Evolutionary conservation across 2,329 filamentous ascomycete species (phyloP), one percentile per base, ranked within the genome.

Genomic region (Clarireedia homoeocarpa): DNA sequence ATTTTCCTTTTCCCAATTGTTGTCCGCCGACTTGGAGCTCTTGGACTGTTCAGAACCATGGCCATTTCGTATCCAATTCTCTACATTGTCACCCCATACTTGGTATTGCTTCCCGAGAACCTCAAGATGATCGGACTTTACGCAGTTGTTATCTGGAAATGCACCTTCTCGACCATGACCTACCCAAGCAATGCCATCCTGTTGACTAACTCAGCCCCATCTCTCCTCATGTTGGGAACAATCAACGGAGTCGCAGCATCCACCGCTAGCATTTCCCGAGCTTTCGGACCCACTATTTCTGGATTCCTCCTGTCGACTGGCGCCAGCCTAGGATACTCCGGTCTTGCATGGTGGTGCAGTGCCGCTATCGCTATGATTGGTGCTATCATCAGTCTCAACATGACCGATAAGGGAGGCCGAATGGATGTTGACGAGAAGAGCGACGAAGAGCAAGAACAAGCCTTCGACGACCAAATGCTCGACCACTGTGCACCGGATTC

Each of bases 231-330:
- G 1, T 82, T 97, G 1, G 94, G 94, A 2, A 91, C 88, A 0
- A 87, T 99, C 71, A 97, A 97, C 66, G 94, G 94, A 17, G 86
- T 91, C 12, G 91, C 91, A 0, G 91, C 91, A 30, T 96, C 91
- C 2, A 91, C 89, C 2, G 94, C 94, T 4, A 96, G 91, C 68
- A 75, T 96, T 47, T 91, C 86, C 70, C 83, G 94, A 54, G 91
- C 91, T 0, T 86, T 96, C 59, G 92, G 92, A 0, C 94, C 94
- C 2, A 91, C 89, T 0, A 75, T 96, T 3, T 95, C 91, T 3
- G 94, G 94, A 1, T 75, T 91, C 27, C 78, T 97, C 24, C 95
- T 96, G 71, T 82, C 90, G 4, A 76, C 86, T 52, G 94, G 94
- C 51, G 79, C 95, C 38, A 79, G 84, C 62, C 79, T 85, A 6